Evolutionary conservation across 805 yeast genomes (phyloP).

Genomic region (Phaffomyces opuntiae): DNA sequence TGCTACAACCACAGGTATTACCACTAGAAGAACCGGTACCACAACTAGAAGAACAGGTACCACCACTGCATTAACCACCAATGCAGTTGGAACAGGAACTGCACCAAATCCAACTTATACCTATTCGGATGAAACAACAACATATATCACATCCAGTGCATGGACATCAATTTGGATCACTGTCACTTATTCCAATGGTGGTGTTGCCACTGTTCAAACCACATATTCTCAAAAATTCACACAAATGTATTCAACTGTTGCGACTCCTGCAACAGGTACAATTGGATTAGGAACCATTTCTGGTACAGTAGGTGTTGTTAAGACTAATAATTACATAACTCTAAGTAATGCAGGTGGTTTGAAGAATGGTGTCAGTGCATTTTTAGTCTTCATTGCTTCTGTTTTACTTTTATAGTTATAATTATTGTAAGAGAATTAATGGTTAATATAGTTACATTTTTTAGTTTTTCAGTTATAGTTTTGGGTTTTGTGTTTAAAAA

Average conservation of each 20-base stretch:
- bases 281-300: conserved; percentile 72
- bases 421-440: too few species aligned
- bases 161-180: conserved; percentile 47
- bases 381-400: neutral
- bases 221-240: conserved; percentile 49
- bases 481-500: neutral
- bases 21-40: conserved; percentile 11
- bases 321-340: conserved; percentile 39
- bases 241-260: conserved; percentile 38
- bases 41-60: conserved; percentile 1
- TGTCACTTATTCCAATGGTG: conserved; percentile 37
- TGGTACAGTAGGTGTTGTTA: conserved; percentile 63
- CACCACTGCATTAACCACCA: conserved; percentile 18
- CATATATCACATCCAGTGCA: conserved; percentile 23
- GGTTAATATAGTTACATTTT: too few species aligned
- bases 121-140: conserved; percentile 24
- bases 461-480: neutral
- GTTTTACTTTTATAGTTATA: neutral
- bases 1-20: conserved; percentile 10
- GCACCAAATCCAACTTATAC: conserved; percentile 21
- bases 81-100: conserved; percentile 5
- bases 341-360: neutral
- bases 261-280: conserved; percentile 50
- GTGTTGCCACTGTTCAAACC: conserved; percentile 38
- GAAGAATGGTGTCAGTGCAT: conserved; percentile 1